phyloP scores from a whole-genome alignment of 345 rosid species.

The Eucalyptus regnans region DNA sequence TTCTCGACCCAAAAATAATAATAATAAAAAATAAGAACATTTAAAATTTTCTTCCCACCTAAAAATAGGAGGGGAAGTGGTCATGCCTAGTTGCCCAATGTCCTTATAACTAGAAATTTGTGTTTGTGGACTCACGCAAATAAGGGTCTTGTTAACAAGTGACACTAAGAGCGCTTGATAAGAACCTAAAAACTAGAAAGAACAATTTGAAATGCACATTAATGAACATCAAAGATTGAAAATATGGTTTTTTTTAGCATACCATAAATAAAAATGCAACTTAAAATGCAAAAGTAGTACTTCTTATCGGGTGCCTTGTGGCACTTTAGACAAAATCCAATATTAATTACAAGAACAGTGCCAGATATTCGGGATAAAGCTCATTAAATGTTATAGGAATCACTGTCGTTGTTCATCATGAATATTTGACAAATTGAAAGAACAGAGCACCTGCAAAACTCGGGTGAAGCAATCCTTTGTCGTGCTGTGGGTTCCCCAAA shows the following conservation, averaged over 20 bases:
- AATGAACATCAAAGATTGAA: background rate
- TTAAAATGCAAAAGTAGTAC: background rate
- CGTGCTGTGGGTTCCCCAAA: constrained; percentile 71
- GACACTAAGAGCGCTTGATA: background rate
- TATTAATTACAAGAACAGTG: background rate
- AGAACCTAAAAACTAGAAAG: background rate
- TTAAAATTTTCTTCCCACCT: background rate
- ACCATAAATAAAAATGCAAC: background rate
- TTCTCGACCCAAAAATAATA: too few species aligned
- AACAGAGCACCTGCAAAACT: too few species aligned
- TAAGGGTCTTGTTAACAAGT: background rate
- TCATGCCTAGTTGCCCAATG: background rate
- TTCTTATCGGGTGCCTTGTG: background rate
- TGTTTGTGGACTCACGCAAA: background rate
- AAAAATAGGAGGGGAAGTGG: background rate
- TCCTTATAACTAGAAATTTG: background rate
- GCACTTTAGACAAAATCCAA: background rate
- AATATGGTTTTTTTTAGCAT: background rate
- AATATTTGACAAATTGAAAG: too few species aligned
- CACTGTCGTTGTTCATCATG: too few species aligned
- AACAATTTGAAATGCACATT: background rate
- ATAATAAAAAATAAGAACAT: background rate
- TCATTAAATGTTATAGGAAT: background rate
- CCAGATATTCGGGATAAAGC: background rate
- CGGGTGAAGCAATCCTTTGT: constrained; percentile 85